These are phyloP conservation scores for Gymnopilus junonius DNA, from an alignment of 768 basidiomycete species.

Conservation along the genomic window DNA sequence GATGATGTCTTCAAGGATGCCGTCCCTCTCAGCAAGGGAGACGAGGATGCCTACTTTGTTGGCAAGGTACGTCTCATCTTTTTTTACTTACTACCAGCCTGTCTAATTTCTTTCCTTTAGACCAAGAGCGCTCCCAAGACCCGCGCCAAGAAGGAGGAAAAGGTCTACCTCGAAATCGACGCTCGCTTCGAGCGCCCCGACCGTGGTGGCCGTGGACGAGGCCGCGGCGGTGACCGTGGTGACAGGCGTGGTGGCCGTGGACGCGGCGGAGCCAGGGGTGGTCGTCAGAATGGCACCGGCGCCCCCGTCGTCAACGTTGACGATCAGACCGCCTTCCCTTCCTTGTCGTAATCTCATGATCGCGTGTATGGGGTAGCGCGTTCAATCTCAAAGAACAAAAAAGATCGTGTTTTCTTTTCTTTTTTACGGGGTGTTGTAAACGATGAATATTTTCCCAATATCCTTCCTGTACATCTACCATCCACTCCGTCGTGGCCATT, in stretches of 20 bases:
- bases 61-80: conserved; percentile 72
- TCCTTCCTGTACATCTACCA: conserved; percentile 23
- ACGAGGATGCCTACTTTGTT: conserved; percentile 82
- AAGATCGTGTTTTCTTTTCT: conserved; percentile 16
- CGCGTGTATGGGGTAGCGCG: not conserved
- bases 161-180: conserved; percentile 91
- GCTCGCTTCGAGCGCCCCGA: conserved; percentile 83
- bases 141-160: conserved; percentile 84
- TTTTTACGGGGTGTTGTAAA: not conserved
- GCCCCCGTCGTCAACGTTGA: conserved; percentile 65
- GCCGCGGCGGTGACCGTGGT: conserved; percentile 26
- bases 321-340: conserved; percentile 89
- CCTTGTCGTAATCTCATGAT: conserved; percentile 55
- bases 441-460: conserved; percentile 19
- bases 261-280: conserved; percentile 50
- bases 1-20: conserved; percentile 75
- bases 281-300: conserved; percentile 43
- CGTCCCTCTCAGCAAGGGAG: conserved; percentile 68
- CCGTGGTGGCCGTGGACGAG: conserved; percentile 54
- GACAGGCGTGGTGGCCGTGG: conserved; percentile 43
- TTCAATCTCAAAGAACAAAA: conserved; percentile 14
- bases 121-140: conserved; percentile 66
- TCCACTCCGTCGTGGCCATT: conserved; percentile 13
- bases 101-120: conserved; percentile 39
- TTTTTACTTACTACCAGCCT: not conserved